A percentile compares a stretch with the other conserved stretches of the same genome.
phyloP scores from a whole-genome alignment of 176 grass and related monocot species.

The Urochloa ruziziensis region DNA sequence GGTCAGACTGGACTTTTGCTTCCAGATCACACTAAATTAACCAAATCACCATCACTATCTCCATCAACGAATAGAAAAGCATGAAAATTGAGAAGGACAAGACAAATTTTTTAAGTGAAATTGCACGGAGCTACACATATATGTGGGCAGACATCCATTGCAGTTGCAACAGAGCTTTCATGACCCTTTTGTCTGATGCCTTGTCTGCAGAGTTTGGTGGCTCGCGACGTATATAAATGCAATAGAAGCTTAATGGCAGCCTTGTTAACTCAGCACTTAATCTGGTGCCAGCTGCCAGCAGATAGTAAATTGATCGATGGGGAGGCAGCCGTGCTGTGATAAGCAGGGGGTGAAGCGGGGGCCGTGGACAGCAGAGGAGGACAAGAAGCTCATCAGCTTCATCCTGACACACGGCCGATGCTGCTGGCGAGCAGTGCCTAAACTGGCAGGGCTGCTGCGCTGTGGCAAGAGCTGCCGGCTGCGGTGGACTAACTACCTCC shows the following conservation, averaged over 20 bases:
- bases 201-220: constrained; percentile 42
- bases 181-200: constrained; percentile 15
- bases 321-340: constrained; percentile 76
- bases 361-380: constrained; percentile 74
- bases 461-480: constrained; percentile 87
- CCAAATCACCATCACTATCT: constrained; percentile 17
- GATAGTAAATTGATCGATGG: constrained; percentile 44
- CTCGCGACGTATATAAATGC: constrained; percentile 12
- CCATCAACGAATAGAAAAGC: constrained; percentile 24
- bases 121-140: constrained; percentile 20
- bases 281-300: constrained; percentile 2
- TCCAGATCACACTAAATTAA: constrained; percentile 31
- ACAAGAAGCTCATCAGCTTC: constrained; percentile 76
- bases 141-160: constrained; percentile 9
- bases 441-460: constrained; percentile 63
- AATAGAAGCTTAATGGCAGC: constrained; percentile 8
- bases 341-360: constrained; percentile 69
- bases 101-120: background rate
- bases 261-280: constrained; percentile 16
- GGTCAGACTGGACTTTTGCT: constrained; percentile 25
- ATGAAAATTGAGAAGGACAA: constrained; percentile 4
- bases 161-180: constrained; percentile 42
- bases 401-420: constrained; percentile 61
- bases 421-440: constrained; percentile 77
- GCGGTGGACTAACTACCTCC: constrained; percentile 82